These are phyloP conservation scores for Pisolithus microcarpus DNA, from an alignment of 768 basidiomycete genomes.

Conservation along the genomic window DNA sequence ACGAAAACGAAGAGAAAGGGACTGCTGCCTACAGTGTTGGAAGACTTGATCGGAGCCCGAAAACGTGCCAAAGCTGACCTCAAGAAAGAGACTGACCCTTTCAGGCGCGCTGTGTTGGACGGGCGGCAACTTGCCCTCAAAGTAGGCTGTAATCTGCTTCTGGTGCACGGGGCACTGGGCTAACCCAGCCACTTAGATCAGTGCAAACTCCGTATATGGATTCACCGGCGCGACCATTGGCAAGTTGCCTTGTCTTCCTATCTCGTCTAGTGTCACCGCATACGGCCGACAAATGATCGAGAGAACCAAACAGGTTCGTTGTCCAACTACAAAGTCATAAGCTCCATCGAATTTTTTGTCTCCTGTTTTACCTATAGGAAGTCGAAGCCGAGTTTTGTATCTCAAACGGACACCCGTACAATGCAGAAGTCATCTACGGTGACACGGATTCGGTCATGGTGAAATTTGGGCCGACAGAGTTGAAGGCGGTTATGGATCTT, in stretches of 20 bases:
- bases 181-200: slow-evolving; percentile 55
- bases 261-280: slow-evolving; percentile 91
- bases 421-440: slow-evolving; percentile 95
- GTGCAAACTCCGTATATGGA: slow-evolving; percentile 98
- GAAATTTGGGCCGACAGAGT: slow-evolving; percentile 84
- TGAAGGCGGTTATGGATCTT: slow-evolving; percentile 81
- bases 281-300: slow-evolving; percentile 99
- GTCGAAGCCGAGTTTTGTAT: slow-evolving; percentile 85
- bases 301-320: slow-evolving; percentile 77
- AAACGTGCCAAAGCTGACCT: slow-evolving; percentile 94
- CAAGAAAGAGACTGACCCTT: slow-evolving; percentile 95
- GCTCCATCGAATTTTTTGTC: neutral
- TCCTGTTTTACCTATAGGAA: slow-evolving; percentile 40
- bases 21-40: slow-evolving; percentile 82
- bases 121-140: slow-evolving; percentile 96
- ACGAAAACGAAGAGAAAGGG: slow-evolving; percentile 73
- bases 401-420: slow-evolving; percentile 76
- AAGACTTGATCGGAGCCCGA: slow-evolving; percentile 88
- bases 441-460: slow-evolving; percentile 99
- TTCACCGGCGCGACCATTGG: slow-evolving; percentile 98
- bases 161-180: neutral
- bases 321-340: neutral
- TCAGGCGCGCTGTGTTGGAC: slow-evolving; percentile 94
- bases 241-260: slow-evolving; percentile 90
- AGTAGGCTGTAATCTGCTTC: slow-evolving; percentile 32